Conservation (phyloP, 2,329 filamentous ascomycete genomes). For the Cordyceps cateniannulata region DNA sequence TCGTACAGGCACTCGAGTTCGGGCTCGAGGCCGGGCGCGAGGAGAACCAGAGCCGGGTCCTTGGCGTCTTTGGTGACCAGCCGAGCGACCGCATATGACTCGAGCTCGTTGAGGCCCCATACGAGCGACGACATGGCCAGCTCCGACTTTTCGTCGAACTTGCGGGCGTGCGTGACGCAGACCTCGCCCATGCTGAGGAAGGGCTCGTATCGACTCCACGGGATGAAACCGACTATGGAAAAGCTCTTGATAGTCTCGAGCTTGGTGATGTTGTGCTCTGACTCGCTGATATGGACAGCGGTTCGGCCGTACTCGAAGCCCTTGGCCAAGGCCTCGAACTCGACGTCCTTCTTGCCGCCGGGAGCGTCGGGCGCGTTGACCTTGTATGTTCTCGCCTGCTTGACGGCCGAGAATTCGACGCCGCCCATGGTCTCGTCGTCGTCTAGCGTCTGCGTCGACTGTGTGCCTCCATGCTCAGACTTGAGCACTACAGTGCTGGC, state of each 20-base stretch:
- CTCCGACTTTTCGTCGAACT: conserved; percentile 71
- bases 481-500: conserved; percentile 70
- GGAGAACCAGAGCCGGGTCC: conserved; percentile 67
- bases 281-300: conserved; percentile 80
- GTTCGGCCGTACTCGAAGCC: conserved; percentile 92
- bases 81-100: conserved; percentile 79
- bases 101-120: conserved; percentile 76
- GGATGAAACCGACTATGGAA: conserved; percentile 82
- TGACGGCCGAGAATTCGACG: conserved; percentile 61
- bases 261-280: conserved; percentile 83
- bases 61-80: conserved; percentile 80
- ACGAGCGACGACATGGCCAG: conserved; percentile 85
- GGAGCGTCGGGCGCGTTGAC: conserved; percentile 68
- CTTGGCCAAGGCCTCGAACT: conserved; percentile 78
- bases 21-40: conserved; percentile 72
- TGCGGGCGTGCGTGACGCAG: conserved; percentile 70
- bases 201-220: conserved; percentile 68
- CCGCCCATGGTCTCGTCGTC: conserved; percentile 43
- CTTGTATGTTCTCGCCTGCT: conserved; percentile 71
- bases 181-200: conserved; percentile 80
- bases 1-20: conserved; percentile 84
- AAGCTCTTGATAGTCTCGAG: conserved; percentile 70
- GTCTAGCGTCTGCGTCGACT: conserved; percentile 45
- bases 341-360: conserved; percentile 75
- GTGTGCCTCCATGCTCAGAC: conserved; percentile 41